Base-by-base conservation (phyloP, 768 basidiomycete genomes). In the Leccinum aurantiacum region DNA sequence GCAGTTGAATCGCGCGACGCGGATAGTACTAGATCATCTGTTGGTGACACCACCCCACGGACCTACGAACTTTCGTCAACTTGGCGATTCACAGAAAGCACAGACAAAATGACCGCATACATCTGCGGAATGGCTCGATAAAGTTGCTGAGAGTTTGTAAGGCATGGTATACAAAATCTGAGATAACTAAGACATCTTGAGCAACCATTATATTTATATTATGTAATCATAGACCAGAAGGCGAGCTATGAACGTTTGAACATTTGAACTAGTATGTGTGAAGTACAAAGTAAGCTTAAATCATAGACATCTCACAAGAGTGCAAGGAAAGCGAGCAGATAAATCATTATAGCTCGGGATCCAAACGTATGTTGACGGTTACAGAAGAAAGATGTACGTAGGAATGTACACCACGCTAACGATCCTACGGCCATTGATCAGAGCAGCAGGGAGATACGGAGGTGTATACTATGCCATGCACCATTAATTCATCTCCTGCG, bases 1-100 rank as follows among this genome's bases (percentile, higher is more conserved):
- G 93, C 91, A 46, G 93, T 92, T 15, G 90, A 80, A 80, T 98
- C 95, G 71, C 95, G 86, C 50, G 95, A 97, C 61, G 90, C 91
- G 22, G 95, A 97, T 62, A 98, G 80, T 63, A 98, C 78, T 63
- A 93, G 81, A 65, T 86, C 79, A 73, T 91, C 79, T 29, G 85
- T 84, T 37, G 93, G 91, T 48, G 91, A 86, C 56, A 77, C 84
- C 62, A 98, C 79, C 37, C 86, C 89, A 69, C 93, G 89, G 64
- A 96, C 94, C 93, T 96, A 70, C 66, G 60, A 64, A 24, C 52
- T 62, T 57, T 62, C 58, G 61, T 71, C 62, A 69, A 27, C 38
- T 51, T 29, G 8, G 19, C n/a, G 31, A 31, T 52, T 38, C 2
- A 52, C 57, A 56, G 48, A 56, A 37, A 6, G 56, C 24, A 27